phyloP scores from a whole-genome alignment of 2,329 filamentous ascomycete species.

The Apiospora rasikravindrae region DNA sequence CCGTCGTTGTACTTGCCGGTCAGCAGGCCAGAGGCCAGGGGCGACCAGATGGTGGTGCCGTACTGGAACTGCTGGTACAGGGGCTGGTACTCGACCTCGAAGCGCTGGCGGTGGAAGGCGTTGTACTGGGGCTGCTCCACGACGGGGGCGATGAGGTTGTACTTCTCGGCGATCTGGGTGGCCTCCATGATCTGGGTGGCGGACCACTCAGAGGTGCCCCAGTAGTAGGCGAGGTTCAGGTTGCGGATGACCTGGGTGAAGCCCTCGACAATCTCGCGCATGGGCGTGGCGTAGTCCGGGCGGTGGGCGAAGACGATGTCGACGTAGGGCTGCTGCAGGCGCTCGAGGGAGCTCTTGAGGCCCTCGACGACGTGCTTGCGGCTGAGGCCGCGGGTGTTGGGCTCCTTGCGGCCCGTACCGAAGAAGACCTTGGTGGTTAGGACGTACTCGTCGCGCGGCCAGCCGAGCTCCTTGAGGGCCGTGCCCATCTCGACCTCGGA shows the following conservation, averaged over 20 bases:
- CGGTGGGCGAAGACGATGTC: slow-evolving; percentile 69
- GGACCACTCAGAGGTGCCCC: slow-evolving; percentile 67
- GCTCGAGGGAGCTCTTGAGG: slow-evolving; percentile 60
- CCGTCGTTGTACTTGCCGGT: slow-evolving; percentile 70
- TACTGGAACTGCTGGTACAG: slow-evolving; percentile 62
- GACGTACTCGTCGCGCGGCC: slow-evolving; percentile 57
- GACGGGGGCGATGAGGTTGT: slow-evolving; percentile 61
- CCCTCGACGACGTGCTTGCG: slow-evolving; percentile 62
- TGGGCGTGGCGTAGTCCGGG: slow-evolving; percentile 61
- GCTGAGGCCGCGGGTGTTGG: slow-evolving; percentile 56
- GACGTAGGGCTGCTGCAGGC: slow-evolving; percentile 69
- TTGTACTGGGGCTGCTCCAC: slow-evolving; percentile 63
- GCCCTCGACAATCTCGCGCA: slow-evolving; percentile 66
- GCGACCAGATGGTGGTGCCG: slow-evolving; percentile 55
- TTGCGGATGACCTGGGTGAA: slow-evolving; percentile 55
- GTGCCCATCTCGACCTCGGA: slow-evolving; percentile 57
- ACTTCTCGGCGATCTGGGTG: slow-evolving; percentile 56
- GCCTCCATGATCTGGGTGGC: slow-evolving; percentile 65
- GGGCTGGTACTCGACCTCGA: slow-evolving; percentile 65
- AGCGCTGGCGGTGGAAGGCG: slow-evolving; percentile 64
- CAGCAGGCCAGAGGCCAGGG: slow-evolving; percentile 60
- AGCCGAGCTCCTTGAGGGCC: slow-evolving; percentile 43
- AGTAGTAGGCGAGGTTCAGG: slow-evolving; percentile 67
- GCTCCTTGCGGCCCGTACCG: slow-evolving; percentile 62
- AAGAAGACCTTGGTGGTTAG: slow-evolving; percentile 56